Percentiles rank a stretch among this genome's conserved stretches.
Evolutionary conservation across 2,329 filamentous ascomycete species (phyloP).

Genomic region (Colletotrichum tabaci): DNA sequence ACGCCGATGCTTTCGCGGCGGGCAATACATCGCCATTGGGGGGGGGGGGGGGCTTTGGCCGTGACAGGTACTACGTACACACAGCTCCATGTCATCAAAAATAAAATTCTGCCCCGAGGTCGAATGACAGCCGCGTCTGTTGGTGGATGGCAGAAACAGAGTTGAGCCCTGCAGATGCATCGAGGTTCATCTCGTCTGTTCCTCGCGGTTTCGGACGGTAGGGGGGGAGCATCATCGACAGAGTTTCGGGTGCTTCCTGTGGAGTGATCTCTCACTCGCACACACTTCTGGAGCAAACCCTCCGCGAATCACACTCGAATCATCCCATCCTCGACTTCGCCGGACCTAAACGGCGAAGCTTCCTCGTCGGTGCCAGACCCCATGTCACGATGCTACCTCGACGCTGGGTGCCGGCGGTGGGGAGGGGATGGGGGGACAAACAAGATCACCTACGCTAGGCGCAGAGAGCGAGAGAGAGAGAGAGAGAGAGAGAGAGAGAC

Average conservation of each 20-base stretch:
- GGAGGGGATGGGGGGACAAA: constrained; percentile 1
- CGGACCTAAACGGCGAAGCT: neutral
- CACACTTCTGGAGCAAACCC: constrained; percentile 30
- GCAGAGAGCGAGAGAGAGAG: too few species aligned
- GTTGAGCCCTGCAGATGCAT: neutral
- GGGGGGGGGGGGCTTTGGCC: neutral
- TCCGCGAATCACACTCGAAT: constrained; percentile 26
- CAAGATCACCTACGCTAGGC: constrained; percentile 22
- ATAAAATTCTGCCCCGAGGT: neutral
- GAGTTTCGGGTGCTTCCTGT: constrained; percentile 36
- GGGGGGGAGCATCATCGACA: constrained; percentile 21
- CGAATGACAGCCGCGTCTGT: neutral
- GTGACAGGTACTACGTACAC: neutral
- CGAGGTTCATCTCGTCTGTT: constrained; percentile 11
- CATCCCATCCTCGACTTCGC: neutral
- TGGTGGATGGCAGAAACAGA: neutral
- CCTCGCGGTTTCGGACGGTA: neutral
- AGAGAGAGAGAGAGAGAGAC: neutral
- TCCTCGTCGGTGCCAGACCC: constrained; percentile 9
- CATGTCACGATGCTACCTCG: constrained; percentile 12
- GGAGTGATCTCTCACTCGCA: neutral
- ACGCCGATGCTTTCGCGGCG: constrained; percentile 25
- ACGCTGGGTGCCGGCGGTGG: neutral
- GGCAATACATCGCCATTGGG: too few species aligned
- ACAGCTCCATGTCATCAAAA: neutral